These are phyloP conservation scores for Prototheca cutis DNA, from an alignment of 163 green algal species.

Conservation along the genomic window DNA sequence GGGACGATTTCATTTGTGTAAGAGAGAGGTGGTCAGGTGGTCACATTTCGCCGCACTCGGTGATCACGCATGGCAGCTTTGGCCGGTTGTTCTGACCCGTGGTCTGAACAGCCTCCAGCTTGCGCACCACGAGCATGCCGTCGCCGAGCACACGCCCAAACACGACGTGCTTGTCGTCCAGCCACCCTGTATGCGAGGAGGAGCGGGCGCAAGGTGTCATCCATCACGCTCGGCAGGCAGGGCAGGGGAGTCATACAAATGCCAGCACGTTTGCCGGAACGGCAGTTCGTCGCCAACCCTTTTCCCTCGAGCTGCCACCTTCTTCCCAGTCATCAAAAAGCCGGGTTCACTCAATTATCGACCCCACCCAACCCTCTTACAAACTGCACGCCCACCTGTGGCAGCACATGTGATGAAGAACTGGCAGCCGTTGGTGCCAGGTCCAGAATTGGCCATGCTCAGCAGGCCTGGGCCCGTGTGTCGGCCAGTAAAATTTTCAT, in stretches of 20 bases:
- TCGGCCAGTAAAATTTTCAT: slow-evolving; percentile 87
- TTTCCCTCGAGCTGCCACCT: no score
- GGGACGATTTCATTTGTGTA: no score
- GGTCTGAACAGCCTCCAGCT: slow-evolving; percentile 89
- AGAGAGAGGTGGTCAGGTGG: no score
- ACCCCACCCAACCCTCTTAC: neutral
- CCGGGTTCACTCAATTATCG: no score
- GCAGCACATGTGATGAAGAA: slow-evolving; percentile 97
- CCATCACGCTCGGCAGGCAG: no score
- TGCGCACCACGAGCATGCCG: slow-evolving; percentile 79
- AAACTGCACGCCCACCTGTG: slow-evolving; percentile 30
- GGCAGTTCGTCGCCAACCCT: no score
- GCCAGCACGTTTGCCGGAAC: no score
- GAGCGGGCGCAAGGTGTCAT: no score
- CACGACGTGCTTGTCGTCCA: slow-evolving; percentile 95
- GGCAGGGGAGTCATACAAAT: no score
- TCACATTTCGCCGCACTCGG: slow-evolving; percentile 93
- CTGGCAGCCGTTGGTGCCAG: slow-evolving; percentile 88
- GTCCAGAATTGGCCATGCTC: slow-evolving; percentile 85
- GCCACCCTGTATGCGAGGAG: slow-evolving; percentile 69
- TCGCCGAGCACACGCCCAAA: slow-evolving; percentile 94
- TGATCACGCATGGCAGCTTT: slow-evolving; percentile 71
- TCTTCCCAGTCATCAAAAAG: no score
- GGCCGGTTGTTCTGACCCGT: slow-evolving; percentile 78
- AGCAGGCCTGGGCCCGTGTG: slow-evolving; percentile 93